A percentile compares a stretch with the other conserved stretches of the same genome.
Conservation (phyloP, 2,329 filamentous ascomycete species). For the Fusarium sp. region DNA sequence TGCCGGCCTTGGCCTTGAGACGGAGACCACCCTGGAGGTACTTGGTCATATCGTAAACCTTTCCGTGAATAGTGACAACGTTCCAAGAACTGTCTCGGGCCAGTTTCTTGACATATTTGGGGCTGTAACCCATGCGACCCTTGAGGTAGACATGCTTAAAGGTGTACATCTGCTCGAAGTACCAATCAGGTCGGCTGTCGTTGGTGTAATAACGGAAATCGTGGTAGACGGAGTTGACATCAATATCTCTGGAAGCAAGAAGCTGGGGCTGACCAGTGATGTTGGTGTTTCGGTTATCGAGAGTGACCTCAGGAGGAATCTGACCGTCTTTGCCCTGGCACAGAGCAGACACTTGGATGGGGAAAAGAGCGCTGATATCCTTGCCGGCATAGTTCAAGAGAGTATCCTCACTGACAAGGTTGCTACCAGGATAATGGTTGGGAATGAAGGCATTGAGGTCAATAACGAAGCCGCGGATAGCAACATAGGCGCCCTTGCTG, state of each 20-base stretch:
- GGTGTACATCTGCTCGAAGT: slow-evolving; percentile 83
- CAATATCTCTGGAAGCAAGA: slow-evolving; percentile 63
- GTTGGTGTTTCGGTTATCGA: slow-evolving; percentile 85
- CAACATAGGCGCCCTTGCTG: slow-evolving; percentile 68
- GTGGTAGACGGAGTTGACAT: slow-evolving; percentile 83
- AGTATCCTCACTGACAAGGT: slow-evolving; percentile 61
- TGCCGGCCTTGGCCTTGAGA: slow-evolving; percentile 64
- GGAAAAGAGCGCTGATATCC: slow-evolving; percentile 90
- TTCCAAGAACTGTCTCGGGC: slow-evolving; percentile 67
- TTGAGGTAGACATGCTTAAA: slow-evolving; percentile 83
- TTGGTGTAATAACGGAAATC: slow-evolving; percentile 89
- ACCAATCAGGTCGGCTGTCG: slow-evolving; percentile 89
- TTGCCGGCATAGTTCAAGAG: slow-evolving; percentile 84
- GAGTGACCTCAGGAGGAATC: slow-evolving; percentile 75
- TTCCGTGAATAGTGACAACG: slow-evolving; percentile 79
- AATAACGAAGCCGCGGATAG: slow-evolving; percentile 90
- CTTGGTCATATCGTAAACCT: slow-evolving; percentile 88
- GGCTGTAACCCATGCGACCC: slow-evolving; percentile 84
- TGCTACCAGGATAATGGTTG: slow-evolving; percentile 74
- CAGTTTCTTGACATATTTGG: slow-evolving; percentile 77
- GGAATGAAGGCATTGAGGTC: slow-evolving; percentile 75
- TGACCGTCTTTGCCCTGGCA: slow-evolving; percentile 78
- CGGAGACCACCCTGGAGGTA: slow-evolving; percentile 81
- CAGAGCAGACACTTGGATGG: slow-evolving; percentile 90
- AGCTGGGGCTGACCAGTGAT: slow-evolving; percentile 71